A percentile compares a stretch with the other conserved stretches of the same genome.
Evolutionary conservation across 2,329 filamentous ascomycete genomes (phyloP).

Genomic region (Coniosporium tulheliwenetii): DNA sequence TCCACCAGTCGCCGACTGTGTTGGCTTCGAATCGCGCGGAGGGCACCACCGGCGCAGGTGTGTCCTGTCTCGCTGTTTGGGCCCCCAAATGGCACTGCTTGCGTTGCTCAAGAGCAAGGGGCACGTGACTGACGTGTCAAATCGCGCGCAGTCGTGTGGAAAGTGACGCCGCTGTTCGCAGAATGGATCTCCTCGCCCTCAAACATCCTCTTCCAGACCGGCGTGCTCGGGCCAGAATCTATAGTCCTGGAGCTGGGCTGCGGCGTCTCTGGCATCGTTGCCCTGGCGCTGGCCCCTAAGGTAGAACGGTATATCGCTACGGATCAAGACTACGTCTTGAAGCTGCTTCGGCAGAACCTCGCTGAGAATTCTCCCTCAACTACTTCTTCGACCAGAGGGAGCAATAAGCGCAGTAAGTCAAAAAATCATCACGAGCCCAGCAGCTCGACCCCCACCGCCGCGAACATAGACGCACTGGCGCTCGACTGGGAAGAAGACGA

Average conservation of each 20-base stretch:
- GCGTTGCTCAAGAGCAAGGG: background rate
- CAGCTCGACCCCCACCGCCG: background rate
- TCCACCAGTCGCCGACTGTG: constrained; percentile 72
- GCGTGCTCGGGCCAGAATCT: constrained; percentile 38
- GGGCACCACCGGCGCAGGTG: constrained; percentile 59
- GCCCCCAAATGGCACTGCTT: background rate
- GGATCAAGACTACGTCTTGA: constrained; percentile 75
- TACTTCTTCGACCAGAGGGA: background rate
- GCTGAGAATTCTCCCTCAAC: constrained; percentile 34
- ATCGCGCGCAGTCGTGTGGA: constrained; percentile 61
- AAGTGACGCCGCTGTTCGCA: constrained; percentile 70
- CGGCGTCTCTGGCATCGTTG: constrained; percentile 70
- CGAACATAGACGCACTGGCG: constrained; percentile 9
- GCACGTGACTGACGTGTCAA: constrained; percentile 8
- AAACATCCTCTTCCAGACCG: constrained; percentile 46
- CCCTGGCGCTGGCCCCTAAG: constrained; percentile 46
- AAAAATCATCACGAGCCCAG: background rate
- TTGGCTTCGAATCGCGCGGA: constrained; percentile 60
- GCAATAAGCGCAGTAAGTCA: constrained; percentile 1
- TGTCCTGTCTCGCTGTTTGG: constrained; percentile 3
- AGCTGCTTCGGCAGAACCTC: constrained; percentile 63
- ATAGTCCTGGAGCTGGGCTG: constrained; percentile 71
- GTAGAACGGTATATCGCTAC: constrained; percentile 60
- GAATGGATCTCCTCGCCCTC: constrained; percentile 53
- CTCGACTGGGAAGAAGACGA: constrained; percentile 70